Evolutionary conservation across 352 stramenopile species (phyloP).

Genomic region (Phytophthora megakarya): DNA sequence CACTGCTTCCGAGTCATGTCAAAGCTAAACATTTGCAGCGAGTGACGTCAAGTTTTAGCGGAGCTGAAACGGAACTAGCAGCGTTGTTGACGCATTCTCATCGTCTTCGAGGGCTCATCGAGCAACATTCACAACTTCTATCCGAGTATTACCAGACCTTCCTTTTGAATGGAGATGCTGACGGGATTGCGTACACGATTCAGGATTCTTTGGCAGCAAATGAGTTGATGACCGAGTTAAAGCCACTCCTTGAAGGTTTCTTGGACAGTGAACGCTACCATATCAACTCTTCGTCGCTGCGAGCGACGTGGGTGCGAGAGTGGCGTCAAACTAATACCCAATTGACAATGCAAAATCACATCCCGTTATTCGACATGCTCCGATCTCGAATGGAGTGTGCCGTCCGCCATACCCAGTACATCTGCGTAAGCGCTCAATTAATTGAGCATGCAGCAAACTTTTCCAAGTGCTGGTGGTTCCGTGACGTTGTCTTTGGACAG

Average conservation of each 20-base stretch:
- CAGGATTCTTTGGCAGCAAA: conserved; percentile 23
- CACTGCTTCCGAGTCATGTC: conserved; percentile 47
- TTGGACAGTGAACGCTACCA: conserved; percentile 36
- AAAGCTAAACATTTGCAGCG: conserved; percentile 62
- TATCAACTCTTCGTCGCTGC: conserved; percentile 22
- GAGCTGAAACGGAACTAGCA: conserved; percentile 19
- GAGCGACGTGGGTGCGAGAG: conserved; percentile 54
- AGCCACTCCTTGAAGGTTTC: conserved; percentile 51
- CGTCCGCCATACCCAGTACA: conserved; percentile 50
- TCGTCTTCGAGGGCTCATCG: conserved; percentile 30
- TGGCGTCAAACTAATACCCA: conserved; percentile 63
- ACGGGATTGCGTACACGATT: conserved; percentile 53
- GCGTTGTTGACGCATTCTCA: conserved; percentile 34
- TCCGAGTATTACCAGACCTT: conserved; percentile 49
- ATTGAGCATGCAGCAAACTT: conserved; percentile 40
- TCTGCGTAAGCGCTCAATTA: conserved; percentile 30
- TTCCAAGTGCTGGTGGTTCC: conserved; percentile 64
- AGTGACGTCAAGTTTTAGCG: conserved; percentile 29
- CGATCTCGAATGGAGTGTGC: conserved; percentile 48
- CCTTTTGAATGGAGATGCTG: conserved; percentile 46
- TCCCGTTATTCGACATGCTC: conserved; percentile 29
- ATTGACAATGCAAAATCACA: conserved; percentile 21
- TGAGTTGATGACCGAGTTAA: conserved; percentile 17
- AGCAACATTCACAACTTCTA: conserved; percentile 29
- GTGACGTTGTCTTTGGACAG: conserved; percentile 36